These are phyloP conservation scores for Plasmodium inui DNA, from an alignment of 169 alveolate species.

Conservation along the genomic window DNA sequence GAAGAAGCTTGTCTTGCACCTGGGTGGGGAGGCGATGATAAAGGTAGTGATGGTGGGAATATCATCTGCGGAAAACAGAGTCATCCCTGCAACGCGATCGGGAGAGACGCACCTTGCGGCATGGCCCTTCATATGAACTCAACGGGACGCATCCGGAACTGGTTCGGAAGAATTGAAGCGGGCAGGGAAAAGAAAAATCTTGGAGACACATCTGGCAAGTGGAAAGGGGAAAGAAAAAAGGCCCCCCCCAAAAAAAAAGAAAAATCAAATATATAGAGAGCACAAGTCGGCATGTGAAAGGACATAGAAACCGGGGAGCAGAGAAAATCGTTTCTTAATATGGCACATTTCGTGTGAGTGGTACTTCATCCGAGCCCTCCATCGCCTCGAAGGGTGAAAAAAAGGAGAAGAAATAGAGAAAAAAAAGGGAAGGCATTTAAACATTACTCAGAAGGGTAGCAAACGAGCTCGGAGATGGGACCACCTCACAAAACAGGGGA, in stretches of 20 bases:
- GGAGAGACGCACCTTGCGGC: conserved; percentile 26
- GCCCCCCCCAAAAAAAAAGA: neutral
- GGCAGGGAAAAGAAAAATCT: conserved; percentile 64
- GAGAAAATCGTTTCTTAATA: neutral
- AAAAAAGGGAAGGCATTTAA: neutral
- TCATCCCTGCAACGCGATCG: neutral
- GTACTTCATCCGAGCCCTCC: conserved; percentile 32
- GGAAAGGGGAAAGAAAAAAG: neutral
- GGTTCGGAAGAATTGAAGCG: conserved; percentile 52
- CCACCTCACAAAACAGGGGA: neutral
- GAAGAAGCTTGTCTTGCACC: conserved; percentile 51
- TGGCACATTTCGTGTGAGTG: neutral
- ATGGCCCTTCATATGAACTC: conserved; percentile 49
- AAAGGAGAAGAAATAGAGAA: neutral
- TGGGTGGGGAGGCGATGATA: neutral
- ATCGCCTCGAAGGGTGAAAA: conserved; percentile 14
- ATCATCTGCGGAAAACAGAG: neutral
- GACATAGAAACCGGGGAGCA: neutral
- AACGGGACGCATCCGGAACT: conserved; percentile 66
- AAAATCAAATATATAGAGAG: neutral
- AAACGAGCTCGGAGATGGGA: neutral
- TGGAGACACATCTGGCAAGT: conserved; percentile 28
- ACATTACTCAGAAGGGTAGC: neutral
- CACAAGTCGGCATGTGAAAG: neutral
- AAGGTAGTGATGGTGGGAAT: neutral